A percentile compares a stretch with the other conserved stretches of the same genome.
These are phyloP conservation scores for Francoa sonchifolia DNA, from an alignment of 441 rosid species.

Conservation along the genomic window DNA sequence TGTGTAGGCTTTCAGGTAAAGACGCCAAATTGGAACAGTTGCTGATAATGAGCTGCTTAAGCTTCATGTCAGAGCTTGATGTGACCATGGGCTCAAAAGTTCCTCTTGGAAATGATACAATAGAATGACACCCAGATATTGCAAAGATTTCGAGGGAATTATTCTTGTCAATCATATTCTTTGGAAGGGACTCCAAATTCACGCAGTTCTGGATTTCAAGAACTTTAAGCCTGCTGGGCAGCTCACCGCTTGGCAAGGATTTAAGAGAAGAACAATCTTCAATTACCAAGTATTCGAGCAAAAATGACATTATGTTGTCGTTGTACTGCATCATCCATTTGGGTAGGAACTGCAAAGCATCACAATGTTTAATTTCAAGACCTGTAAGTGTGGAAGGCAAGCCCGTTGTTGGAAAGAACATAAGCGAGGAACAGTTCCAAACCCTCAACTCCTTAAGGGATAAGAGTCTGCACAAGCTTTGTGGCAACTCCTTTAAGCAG, in stretches of 20 bases:
- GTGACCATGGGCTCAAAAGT: conserved; percentile 1
- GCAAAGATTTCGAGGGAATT: conserved; percentile 7
- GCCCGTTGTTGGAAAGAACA: conserved; percentile 8
- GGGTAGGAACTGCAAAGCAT: conserved; percentile 5
- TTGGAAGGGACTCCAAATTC: conserved; percentile 8
- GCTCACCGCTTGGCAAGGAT: conserved; percentile 8
- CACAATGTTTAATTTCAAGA: conserved; percentile 8
- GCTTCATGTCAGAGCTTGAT: conserved; percentile 3
- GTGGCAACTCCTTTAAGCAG: conserved; percentile 16
- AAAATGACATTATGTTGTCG: background rate
- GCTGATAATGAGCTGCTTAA: conserved; percentile 10
- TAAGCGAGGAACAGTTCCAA: conserved; percentile 3
- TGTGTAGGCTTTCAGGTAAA: conserved; percentile 7
- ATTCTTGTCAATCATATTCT: conserved; percentile 7
- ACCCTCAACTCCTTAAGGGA: conserved; percentile 11
- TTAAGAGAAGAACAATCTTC: conserved; percentile 11
- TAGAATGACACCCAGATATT: conserved; percentile 10
- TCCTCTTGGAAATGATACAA: conserved; percentile 8
- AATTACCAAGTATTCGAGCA: conserved; percentile 9
- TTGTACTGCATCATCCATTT: background rate
- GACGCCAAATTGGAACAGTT: conserved; percentile 9
- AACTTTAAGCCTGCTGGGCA: conserved; percentile 1
- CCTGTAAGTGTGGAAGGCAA: conserved; percentile 9
- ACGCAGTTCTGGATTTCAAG: conserved; percentile 3
- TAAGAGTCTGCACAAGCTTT: conserved; percentile 3